Evolutionary conservation across 106 monocot genomes (phyloP), one percentile per base, ranked within the genome.

Genomic region (Agapanthus africanus): DNA sequence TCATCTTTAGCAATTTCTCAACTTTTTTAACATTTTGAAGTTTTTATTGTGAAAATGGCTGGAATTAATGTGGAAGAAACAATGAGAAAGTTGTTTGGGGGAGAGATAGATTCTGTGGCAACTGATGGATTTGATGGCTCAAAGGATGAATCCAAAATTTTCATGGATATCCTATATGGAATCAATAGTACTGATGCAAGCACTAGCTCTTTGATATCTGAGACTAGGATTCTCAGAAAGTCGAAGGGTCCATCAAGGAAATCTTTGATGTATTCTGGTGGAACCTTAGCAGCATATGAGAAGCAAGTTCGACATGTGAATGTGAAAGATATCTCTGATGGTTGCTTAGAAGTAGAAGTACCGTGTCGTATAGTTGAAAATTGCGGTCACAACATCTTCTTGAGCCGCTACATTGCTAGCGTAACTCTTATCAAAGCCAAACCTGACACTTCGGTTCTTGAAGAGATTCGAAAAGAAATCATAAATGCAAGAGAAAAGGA

Each of bases 361-460:
- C 38, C 49, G 15, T 85, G 71, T 68, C 73, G 59, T 13, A 73
- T 87, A 60, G 90, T 90, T 30, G 93, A 94, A 75, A 80, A 84
- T 50, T 77, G 59, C 28, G 65, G 71, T 42, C 73, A 73, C 38
- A 69, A 70, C 37, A 14, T 82, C 51, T 13, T 76, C 19, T 90
- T 72, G 59, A 73, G 75, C 66, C 76, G 32, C 39, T 66, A 70
- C 63, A 35, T 74, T 19, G 63, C 25, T 65, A 51, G 23, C n/a
- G 25, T 39, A 42, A 54, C 70, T 25, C 30, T 16, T 31, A 27
- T 33, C 19, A 31, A 36, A 37, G 49, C 34, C 34, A 68, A 54
- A 65, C 49, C 56, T 56, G 35, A 52, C 35, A 30, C 14, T 22
- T 5, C 59, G 59, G n/a, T 26, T 63, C 65, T 71, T 51, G 11